Evolutionary conservation across 2,329 filamentous ascomycete species (phyloP), one percentile per base, ranked within the genome.

Genomic region (Talaromyces albobiverticillius): DNA sequence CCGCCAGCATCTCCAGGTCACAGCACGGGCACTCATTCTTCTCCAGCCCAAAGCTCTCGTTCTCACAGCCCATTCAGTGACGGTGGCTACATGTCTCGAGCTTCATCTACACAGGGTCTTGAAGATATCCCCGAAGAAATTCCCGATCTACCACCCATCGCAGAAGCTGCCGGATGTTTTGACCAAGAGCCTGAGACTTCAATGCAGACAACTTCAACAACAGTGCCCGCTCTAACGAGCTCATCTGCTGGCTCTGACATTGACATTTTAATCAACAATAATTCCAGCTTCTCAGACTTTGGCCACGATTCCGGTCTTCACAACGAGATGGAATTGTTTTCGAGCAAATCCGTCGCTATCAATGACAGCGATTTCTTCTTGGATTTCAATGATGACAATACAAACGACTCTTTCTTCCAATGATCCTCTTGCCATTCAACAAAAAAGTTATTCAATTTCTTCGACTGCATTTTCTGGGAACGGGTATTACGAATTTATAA

Each of bases 1-100:
- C 76, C 76, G 26, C 76, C 76, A 3, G 66, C 73, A 4, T 78
- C 76, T 23, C 76, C 76, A 10, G 70, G 70, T 11, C 68, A 67
- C 56, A 73, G 67, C 51, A 69, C 67, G 16, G 67, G 68, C 38
- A 69, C 71, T 58, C 66, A 69, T 16, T 64, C 68, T 18, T 74
- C 72, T 7, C 70, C 73, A 3, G 57, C 59, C 38, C 59, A 62
- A 22, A 67, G 63, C 46, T 66, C 69, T 22, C 65, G 67, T 18
- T 72, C 74, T 4, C 60, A 74, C 25, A 71, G 67, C n/a, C 69
- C 72, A 20, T 66, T 66, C 45, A 65, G 67, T 7, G 72, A 74
- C 34, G 67, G 71, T 54, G 70, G 70, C 26, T 67, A 68, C 56
- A 59, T 71, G 34, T 67, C 70, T 11, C 58, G 69, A 29, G 70